A percentile compares a stretch with the other conserved stretches of the same genome.
Evolutionary conservation across 73 alveolate species (phyloP).

Genomic region (Symbiodinium natans): DNA sequence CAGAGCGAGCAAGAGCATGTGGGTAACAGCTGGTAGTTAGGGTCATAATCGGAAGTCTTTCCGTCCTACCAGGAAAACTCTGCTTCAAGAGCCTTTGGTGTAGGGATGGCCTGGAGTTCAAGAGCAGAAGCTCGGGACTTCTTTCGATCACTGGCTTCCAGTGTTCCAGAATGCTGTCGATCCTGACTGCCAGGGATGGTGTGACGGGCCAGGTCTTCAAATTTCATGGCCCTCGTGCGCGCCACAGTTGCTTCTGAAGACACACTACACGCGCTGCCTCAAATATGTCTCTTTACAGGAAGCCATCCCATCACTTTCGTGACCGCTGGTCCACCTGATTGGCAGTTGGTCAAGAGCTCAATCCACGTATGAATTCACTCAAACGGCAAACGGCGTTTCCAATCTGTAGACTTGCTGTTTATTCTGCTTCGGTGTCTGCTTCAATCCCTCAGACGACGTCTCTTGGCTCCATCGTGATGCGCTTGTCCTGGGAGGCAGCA

Average conservation of each 20-base stretch:
- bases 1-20: background rate
- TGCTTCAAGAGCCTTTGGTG: no score
- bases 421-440: background rate
- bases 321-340: constrained; percentile 74
- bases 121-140: background rate
- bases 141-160: background rate
- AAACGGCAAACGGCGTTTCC: background rate
- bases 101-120: no score
- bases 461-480: constrained; percentile 66
- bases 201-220: constrained; percentile 47
- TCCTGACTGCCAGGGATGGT: constrained; percentile 39
- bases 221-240: constrained; percentile 57
- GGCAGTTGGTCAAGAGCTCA: constrained; percentile 29
- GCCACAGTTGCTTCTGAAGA: background rate
- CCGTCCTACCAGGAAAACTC: no score
- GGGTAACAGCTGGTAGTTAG: background rate
- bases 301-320: constrained; percentile 75
- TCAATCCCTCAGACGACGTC: constrained; percentile 71
- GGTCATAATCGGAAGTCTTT: background rate
- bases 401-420: background rate
- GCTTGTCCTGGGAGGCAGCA: constrained; percentile 64
- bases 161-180: background rate
- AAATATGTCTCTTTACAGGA: no score
- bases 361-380: background rate
- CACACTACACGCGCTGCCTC: no score